Evolutionary conservation across 495 filamentous ascomycete genomes (phyloP).

Genomic region (Penicillium silybi): DNA sequence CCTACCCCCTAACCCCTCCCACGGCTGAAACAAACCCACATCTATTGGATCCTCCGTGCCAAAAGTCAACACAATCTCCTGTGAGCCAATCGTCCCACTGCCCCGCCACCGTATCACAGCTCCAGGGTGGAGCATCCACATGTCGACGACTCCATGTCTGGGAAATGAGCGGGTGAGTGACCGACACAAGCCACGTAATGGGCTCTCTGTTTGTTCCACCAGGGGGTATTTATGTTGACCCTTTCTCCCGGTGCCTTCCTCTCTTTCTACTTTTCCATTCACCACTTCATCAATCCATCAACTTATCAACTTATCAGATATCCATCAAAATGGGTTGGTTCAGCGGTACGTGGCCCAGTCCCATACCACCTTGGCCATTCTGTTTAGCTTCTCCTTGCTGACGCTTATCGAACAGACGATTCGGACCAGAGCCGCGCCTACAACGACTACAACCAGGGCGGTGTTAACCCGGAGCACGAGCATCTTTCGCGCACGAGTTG

Average conservation of each 20-base stretch:
- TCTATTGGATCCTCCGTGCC: not conserved
- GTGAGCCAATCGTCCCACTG: not conserved
- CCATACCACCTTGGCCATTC: not conserved
- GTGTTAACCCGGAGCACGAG: slow-evolving; percentile 38
- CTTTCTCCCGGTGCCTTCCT: not conserved
- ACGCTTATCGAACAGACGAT: slow-evolving; percentile 13
- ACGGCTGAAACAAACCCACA: not conserved
- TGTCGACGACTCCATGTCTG: slow-evolving; percentile 1
- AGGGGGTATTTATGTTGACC: slow-evolving; percentile 3
- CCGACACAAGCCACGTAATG: slow-evolving; percentile 6
- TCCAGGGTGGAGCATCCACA: slow-evolving; percentile 1
- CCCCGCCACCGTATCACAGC: not conserved
- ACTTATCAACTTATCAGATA: not conserved
- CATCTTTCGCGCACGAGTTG: slow-evolving; percentile 61
- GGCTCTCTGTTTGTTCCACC: not conserved
- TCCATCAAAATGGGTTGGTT: slow-evolving; percentile 26
- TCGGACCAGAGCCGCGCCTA: slow-evolving; percentile 26
- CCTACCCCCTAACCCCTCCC: not conserved
- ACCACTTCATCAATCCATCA: not conserved
- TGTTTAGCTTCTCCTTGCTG: not conserved
- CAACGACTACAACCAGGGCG: slow-evolving; percentile 47
- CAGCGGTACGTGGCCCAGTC: slow-evolving; percentile 9
- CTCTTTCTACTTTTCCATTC: not conserved
- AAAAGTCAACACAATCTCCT: not conserved
- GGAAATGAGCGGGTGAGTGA: not conserved